phyloP scores from a whole-genome alignment of 2,329 filamentous ascomycete genomes.

The Metarhizium anisopliae region DNA sequence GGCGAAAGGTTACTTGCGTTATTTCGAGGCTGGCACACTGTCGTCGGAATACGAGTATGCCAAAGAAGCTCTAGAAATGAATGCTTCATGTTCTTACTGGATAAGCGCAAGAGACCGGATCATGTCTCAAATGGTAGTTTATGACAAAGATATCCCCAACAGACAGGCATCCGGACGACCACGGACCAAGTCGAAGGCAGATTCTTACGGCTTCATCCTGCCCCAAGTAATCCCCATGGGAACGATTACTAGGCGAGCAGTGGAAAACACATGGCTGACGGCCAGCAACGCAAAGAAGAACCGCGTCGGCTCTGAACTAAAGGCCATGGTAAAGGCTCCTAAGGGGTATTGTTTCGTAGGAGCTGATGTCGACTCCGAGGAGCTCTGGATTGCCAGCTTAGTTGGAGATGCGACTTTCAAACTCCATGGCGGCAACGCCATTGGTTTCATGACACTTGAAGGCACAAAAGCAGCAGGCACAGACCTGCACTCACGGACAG shows the following conservation, averaged over 20 bases:
- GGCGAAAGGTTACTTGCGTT: slow-evolving; percentile 81
- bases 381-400: slow-evolving; percentile 95
- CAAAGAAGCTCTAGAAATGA: slow-evolving; percentile 95
- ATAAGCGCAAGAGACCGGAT: slow-evolving; percentile 92
- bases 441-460: slow-evolving; percentile 98
- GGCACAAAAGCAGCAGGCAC: slow-evolving; percentile 91
- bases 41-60: slow-evolving; percentile 85
- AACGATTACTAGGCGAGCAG: slow-evolving; percentile 85
- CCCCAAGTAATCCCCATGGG: slow-evolving; percentile 98
- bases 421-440: slow-evolving; percentile 90
- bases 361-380: slow-evolving; percentile 93
- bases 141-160: slow-evolving; percentile 51
- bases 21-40: slow-evolving; percentile 83
- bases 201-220: slow-evolving; percentile 65
- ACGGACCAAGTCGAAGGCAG: slow-evolving; percentile 10
- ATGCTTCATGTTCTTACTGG: slow-evolving; percentile 98
- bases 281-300: slow-evolving; percentile 96
- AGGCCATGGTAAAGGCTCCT: slow-evolving; percentile 91
- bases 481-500: slow-evolving; percentile 89
- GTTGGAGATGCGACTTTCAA: slow-evolving; percentile 92
- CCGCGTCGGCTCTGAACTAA: slow-evolving; percentile 90
- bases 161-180: slow-evolving; percentile 1
- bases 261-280: slow-evolving; percentile 97
- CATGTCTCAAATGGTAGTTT: slow-evolving; percentile 90
- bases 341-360: slow-evolving; percentile 89